phyloP scores from a whole-genome alignment of 257 asterid genomes.

The Ilex aquifolium region DNA sequence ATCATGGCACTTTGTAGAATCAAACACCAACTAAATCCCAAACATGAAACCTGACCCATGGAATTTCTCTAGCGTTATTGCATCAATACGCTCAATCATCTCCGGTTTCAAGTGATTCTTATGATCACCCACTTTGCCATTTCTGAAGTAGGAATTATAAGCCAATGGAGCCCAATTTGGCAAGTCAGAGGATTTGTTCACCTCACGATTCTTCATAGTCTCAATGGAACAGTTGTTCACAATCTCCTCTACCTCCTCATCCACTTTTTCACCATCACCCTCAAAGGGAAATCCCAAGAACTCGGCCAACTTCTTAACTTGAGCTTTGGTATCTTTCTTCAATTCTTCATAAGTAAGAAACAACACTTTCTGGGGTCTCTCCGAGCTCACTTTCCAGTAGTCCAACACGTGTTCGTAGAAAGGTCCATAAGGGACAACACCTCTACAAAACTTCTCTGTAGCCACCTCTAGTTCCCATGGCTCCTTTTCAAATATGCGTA shows the following conservation, averaged over 20 bases:
- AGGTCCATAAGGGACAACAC: conserved; percentile 37
- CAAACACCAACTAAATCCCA: too few species aligned
- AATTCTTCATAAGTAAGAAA: conserved; percentile 41
- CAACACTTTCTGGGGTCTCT: conserved; percentile 29
- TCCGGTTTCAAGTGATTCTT: too few species aligned
- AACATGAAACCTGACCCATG: too few species aligned
- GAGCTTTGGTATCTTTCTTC: conserved; percentile 16
- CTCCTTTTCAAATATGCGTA: conserved; percentile 12
- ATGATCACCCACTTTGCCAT: too few species aligned
- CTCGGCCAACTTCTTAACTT: conserved; percentile 22
- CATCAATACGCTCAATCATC: too few species aligned
- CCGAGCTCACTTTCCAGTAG: conserved; percentile 22
- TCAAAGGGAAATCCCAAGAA: conserved; percentile 45
- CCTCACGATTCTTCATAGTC: conserved; percentile 26
- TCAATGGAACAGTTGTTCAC: conserved; percentile 42
- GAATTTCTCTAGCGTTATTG: too few species aligned
- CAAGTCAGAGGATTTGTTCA: conserved; percentile 31
- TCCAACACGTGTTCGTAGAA: conserved; percentile 6
- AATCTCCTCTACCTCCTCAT: conserved; percentile 22
- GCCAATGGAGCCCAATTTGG: not conserved
- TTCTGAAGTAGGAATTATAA: too few species aligned
- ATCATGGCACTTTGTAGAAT: too few species aligned
- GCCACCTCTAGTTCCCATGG: conserved; percentile 36
- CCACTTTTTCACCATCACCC: conserved; percentile 10
- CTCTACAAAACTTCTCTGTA: conserved; percentile 38